Evolutionary conservation across 306 rosid species (phyloP), one percentile per base, ranked within the genome.

Genomic region (Pyrus communis): DNA sequence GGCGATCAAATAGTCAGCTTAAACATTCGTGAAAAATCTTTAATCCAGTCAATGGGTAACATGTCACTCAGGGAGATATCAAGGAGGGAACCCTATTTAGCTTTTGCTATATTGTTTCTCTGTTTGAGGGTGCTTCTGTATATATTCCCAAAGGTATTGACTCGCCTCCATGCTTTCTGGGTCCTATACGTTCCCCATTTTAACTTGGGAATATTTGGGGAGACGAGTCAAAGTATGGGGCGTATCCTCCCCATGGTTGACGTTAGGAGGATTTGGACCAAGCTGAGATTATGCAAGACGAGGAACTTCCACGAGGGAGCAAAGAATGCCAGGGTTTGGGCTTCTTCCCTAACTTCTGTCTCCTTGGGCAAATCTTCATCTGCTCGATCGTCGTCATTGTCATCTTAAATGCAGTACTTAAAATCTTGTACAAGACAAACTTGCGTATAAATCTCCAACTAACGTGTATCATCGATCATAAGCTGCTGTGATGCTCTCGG

Each of bases 331-430:
- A 68, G 86, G 76, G 96, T 88, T 72, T 92, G 92, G 97, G 93
- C 91, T 1, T 91, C 97, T 17, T 90, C 97, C 74, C 80, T 92
- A 64, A 83, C 91, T 52, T 88, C 93, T 7, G 96, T 92, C 71
- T 89, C 97, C 18, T 79, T 88, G 74, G 93, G 91, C 3, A 82
- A 91, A 75, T 79, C 95, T 5, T 82, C 93, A 23, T 83, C 85
- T 2, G 78, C 84, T 40, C 85, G 75, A 67, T 79, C 75, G 9
- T 80, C 79, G 19, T 79, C 68, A 14, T 40, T 40, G 45, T 67
- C 45, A 70, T 52, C 27, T 71, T 71, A 30, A 64, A 61, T 51
- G 77, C 45, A n/a, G 77, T 69, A 84, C 82, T 69, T 64, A 76
- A 78, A 28, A 63, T 72, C 84, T 70, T 71, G 73, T 74, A 61